phyloP scores from a whole-genome alignment of 208 protist genomes.

The Lotmaria passim region DNA sequence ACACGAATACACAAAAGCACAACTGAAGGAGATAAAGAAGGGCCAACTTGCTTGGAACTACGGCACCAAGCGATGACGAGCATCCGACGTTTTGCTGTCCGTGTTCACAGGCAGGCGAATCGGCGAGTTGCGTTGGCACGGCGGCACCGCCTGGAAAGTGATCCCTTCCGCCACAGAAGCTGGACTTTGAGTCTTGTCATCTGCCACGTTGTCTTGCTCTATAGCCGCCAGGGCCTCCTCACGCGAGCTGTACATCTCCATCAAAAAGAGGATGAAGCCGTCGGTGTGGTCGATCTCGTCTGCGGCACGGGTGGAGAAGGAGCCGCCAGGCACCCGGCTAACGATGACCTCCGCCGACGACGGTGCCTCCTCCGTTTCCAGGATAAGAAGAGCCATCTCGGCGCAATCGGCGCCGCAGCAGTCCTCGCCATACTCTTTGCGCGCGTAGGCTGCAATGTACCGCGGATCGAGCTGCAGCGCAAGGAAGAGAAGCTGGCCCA shows the following conservation, averaged over 20 bases:
- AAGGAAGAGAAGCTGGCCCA: conserved; percentile 78
- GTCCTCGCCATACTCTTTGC: conserved; percentile 54
- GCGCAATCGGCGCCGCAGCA: conserved; percentile 54
- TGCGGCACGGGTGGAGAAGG: conserved; percentile 12
- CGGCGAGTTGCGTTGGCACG: conserved; percentile 45
- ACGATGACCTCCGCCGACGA: conserved; percentile 80
- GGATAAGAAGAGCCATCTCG: conserved; percentile 64
- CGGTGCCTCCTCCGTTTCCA: conserved; percentile 69
- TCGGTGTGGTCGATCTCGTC: conserved; percentile 61
- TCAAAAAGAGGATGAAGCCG: conserved; percentile 78
- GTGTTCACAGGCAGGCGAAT: conserved; percentile 53
- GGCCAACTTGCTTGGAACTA: neutral
- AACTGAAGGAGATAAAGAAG: neutral
- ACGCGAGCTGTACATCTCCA: conserved; percentile 82
- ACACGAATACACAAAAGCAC: too few relatives aligned
- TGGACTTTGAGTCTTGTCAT: conserved; percentile 16
- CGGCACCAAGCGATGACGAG: conserved; percentile 12
- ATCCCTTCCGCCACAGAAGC: neutral
- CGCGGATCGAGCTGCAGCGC: conserved; percentile 76
- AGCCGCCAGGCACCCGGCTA: conserved; percentile 35
- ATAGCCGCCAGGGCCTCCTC: conserved; percentile 35
- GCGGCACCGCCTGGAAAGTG: conserved; percentile 16
- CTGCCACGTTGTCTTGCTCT: conserved; percentile 11
- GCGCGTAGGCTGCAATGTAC: conserved; percentile 74
- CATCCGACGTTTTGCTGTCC: conserved; percentile 23